Percentiles rank a stretch among this genome's conserved stretches.
phyloP scores from a whole-genome alignment of 257 asterid species.

The Lavandula angustifolia region DNA sequence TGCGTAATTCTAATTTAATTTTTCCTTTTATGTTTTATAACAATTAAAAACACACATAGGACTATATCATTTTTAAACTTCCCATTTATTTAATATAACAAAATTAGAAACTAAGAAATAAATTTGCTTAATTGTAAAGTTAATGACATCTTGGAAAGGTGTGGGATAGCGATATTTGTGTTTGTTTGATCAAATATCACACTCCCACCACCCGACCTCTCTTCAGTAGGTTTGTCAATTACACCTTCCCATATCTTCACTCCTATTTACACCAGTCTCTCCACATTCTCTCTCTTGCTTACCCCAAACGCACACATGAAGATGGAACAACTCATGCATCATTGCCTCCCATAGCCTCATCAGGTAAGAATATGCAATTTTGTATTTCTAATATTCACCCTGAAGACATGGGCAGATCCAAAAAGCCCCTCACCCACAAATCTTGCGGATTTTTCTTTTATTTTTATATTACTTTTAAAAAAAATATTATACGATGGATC shows the following conservation, averaged over 20 bases:
- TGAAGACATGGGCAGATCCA: too few relatives aligned
- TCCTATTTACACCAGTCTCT: slow-evolving; percentile 18
- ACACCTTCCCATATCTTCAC: background rate
- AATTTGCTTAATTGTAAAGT: slow-evolving; percentile 12
- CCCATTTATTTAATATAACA: too few relatives aligned
- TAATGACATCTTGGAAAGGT: background rate
- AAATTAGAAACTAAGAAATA: background rate
- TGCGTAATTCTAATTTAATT: too few relatives aligned
- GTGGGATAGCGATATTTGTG: slow-evolving; percentile 2
- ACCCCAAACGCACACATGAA: background rate
- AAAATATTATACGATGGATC: too few relatives aligned
- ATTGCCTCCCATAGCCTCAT: slow-evolving; percentile 19
- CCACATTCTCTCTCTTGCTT: slow-evolving; percentile 17
- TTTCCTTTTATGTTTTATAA: background rate
- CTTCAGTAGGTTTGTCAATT: slow-evolving; percentile 52
- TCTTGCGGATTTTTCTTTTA: too few relatives aligned
- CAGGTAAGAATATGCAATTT: slow-evolving; percentile 4
- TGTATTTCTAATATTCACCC: too few relatives aligned
- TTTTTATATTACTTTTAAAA: too few relatives aligned
- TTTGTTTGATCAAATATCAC: slow-evolving; percentile 38
- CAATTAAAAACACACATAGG: too few relatives aligned
- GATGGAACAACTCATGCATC: slow-evolving; percentile 16
- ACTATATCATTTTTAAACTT: too few relatives aligned
- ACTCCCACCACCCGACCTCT: slow-evolving; percentile 35
- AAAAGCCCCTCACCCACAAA: too few relatives aligned